These are phyloP conservation scores for Neodidymelliopsis sp. DNA, from an alignment of 2,329 filamentous ascomycete species.

Conservation along the genomic window DNA sequence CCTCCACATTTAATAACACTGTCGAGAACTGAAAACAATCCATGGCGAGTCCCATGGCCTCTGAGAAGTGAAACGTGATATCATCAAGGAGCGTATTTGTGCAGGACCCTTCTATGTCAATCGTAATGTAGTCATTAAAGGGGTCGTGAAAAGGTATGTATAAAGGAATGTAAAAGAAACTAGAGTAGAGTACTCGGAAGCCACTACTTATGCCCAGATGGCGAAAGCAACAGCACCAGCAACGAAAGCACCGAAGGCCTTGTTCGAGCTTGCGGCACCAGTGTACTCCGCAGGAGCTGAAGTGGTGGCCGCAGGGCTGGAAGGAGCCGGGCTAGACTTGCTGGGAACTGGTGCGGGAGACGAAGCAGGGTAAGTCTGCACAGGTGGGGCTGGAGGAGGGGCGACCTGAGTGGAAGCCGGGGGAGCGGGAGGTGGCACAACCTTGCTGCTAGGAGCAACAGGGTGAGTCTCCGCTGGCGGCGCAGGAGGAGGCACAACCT, in stretches of 20 bases:
- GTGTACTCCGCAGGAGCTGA: slow-evolving; percentile 29
- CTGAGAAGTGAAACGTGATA: slow-evolving; percentile 13
- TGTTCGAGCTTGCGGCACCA: slow-evolving; percentile 34
- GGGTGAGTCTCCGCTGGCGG: slow-evolving; percentile 4
- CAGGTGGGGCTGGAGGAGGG: slow-evolving; percentile 9
- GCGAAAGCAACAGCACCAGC: slow-evolving; percentile 34
- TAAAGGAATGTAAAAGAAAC: slow-evolving; percentile 18
- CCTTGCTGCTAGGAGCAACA: slow-evolving; percentile 1
- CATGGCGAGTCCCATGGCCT: slow-evolving; percentile 15
- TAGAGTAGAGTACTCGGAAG: background rate
- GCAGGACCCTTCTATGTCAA: slow-evolving; percentile 16
- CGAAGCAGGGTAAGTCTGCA: slow-evolving; percentile 11
- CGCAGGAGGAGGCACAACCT: slow-evolving; percentile 2
- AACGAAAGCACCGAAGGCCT: slow-evolving; percentile 33
- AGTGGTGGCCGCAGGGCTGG: slow-evolving; percentile 16
- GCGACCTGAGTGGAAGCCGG: slow-evolving; percentile 8
- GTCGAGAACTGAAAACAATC: slow-evolving; percentile 11
- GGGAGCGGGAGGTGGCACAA: slow-evolving; percentile 9
- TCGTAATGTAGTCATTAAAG: slow-evolving; percentile 8
- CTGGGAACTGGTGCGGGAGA: slow-evolving; percentile 12
- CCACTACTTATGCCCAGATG: slow-evolving; percentile 26
- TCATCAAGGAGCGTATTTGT: slow-evolving; percentile 16
- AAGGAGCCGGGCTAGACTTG: slow-evolving; percentile 11
- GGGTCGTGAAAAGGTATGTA: slow-evolving; percentile 10
- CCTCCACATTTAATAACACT: slow-evolving; percentile 3